Conservation (phyloP, 2,329 filamentous ascomycete species). For the Emmonsiellopsis sp. region DNA sequence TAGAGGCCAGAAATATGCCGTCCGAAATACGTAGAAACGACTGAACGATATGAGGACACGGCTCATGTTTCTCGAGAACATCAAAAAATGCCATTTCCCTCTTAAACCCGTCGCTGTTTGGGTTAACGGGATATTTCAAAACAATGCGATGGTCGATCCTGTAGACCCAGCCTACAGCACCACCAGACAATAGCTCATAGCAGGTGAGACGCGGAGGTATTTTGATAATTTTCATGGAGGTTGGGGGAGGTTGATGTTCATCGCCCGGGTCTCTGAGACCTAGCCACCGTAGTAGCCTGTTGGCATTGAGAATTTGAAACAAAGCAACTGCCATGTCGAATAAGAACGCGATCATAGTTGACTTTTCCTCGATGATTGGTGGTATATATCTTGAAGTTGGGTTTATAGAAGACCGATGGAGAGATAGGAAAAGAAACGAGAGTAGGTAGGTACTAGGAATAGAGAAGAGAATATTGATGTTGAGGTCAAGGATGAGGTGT, state of each 20-base stretch:
- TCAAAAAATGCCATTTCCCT: slow-evolving; percentile 7
- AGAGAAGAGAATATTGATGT: not conserved
- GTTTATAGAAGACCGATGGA: not conserved
- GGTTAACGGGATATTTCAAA: slow-evolving; percentile 1
- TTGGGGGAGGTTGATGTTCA: not conserved
- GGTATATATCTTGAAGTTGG: not conserved
- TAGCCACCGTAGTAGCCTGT: not conserved
- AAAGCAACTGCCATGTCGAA: not conserved
- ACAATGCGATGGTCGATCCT: slow-evolving; percentile 4
- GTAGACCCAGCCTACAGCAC: slow-evolving; percentile 5
- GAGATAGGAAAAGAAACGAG: not conserved
- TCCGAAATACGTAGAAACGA: slow-evolving; percentile 6
- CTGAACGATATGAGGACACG: slow-evolving; percentile 7
- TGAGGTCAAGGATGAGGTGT: not conserved
- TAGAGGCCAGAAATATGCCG: slow-evolving; percentile 6
- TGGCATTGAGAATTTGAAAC: not conserved
- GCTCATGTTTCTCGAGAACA: slow-evolving; percentile 6
- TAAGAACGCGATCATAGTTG: not conserved
- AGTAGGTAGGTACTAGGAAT: not conserved
- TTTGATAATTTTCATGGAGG: slow-evolving; percentile 1
- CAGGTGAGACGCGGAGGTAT: slow-evolving; percentile 3
- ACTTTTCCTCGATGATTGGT: not conserved
- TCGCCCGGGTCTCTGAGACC: not conserved
- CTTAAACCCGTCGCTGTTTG: slow-evolving; percentile 3
- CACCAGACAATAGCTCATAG: slow-evolving; percentile 3